Base-by-base conservation (phyloP, 495 filamentous ascomycete species). In the Penicillium cataractarum region DNA sequence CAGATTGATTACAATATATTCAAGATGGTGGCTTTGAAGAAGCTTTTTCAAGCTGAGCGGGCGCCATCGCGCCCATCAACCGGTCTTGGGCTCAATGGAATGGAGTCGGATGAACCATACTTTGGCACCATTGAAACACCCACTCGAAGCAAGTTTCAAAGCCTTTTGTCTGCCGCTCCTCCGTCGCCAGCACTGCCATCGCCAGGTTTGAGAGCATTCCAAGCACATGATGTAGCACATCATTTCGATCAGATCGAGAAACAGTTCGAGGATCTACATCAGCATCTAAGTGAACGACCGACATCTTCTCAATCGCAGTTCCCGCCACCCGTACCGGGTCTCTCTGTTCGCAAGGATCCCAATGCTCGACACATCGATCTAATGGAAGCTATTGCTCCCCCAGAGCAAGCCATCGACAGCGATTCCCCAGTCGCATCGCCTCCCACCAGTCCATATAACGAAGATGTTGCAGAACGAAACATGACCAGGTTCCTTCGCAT, bases 381-480 rank as follows among this genome's bases (percentile, higher is more conserved):
- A 27, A 65, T 80, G 49, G 78, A 78, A 55, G 78, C 79, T 7
- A 35, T 82, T 26, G 70, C 66, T 37, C 65, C 71, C 12, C 66
- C 73, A 0, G 67, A 78, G 50, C 73, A 65, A 17, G 61, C 72
- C 33, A 74, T 69, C 32, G 33, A 57, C 66, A 65, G n/a, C 60
- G 68, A 26, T 49, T 58, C 39, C 32, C 65, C 26, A 59, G 49
- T 59, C 6, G 27, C 66, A 6, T 62, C 74, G 49, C 74, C 77
- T 19, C 77, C 76, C 7, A 71, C 65, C 15, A 73, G 69, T 22
- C 77, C 73, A 5, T 82, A 80, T 61, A 82, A 82, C 40, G 79
- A 82, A 66, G 78, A 82, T 66, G 70, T 82, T 27, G 79, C 79
- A 6, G 79, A 82, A 60, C 75, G 79, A 10, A 82, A 82, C 49